Evolutionary conservation across 257 asterid genomes (phyloP), one percentile per base, ranked within the genome.

Genomic region (Solanum chiquidenum): DNA sequence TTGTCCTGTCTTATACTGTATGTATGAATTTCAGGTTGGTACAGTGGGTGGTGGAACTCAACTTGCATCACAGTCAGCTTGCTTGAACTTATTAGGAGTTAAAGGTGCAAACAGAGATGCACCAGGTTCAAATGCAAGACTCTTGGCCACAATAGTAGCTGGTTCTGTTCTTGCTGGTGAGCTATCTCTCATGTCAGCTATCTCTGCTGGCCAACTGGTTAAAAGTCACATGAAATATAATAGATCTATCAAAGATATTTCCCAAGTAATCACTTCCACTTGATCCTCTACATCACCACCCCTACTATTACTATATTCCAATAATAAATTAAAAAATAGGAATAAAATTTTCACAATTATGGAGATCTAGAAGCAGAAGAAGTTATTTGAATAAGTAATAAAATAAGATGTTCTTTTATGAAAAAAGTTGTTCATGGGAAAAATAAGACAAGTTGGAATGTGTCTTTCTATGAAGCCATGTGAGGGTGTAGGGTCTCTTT

Each of bases 1-100:
- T n/a, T 69, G 52, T 7, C 64, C 5, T 25, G 5, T 76, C 21
- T 21, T 76, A 12, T 38, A 37, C 25, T 35, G 40, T 37, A 38
- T 38, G 49, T 74, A 66, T 86, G 83, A 74, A 86, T 74, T 12
- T 25, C 89, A 92, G 94, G 94, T 92, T 82, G 94, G 94, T 8
- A 92, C 94, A 6, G 94, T 92, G 6, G 94, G 94, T 82, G 94
- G 94, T 52, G 94, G 94, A 27, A 92, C 94, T 87, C 94, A 92
- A 83, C 92, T 92, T 33, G 91, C 92, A 66, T 91, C 94, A 33
- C 93, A 92, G 58, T 90, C 94, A 21, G 94, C 94, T 35, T 92
- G 93, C 92, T 66, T 92, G 88, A 92, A 89, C 89, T 84, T 92
- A 88, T 90, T 92, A 21, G 94, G 94, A 62, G 94, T 92, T 77